Conservation (phyloP, 192 early-diverging fungal species). For the Spinellus fusiger region DNA sequence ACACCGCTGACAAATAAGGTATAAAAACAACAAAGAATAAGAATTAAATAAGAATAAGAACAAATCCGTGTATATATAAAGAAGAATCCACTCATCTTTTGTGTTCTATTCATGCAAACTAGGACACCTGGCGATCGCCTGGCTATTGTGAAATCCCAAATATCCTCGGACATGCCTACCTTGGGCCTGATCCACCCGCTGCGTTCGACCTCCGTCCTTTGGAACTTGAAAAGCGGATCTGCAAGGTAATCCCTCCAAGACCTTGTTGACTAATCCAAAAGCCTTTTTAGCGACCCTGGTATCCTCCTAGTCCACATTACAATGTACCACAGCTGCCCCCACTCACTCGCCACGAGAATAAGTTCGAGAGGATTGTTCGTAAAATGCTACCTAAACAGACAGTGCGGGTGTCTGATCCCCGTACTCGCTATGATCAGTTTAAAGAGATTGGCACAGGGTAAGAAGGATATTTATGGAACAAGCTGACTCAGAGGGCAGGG, state of each 20-base stretch:
- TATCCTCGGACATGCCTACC: slow-evolving; percentile 22
- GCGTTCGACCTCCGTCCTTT: slow-evolving; percentile 21
- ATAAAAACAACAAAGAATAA: background rate
- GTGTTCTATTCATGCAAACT: no score
- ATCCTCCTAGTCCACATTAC: slow-evolving; percentile 9
- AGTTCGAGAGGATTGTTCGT: slow-evolving; percentile 27
- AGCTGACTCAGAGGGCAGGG: slow-evolving; percentile 2
- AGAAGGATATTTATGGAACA: background rate
- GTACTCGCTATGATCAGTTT: slow-evolving; percentile 15
- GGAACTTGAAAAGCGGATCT: slow-evolving; percentile 22
- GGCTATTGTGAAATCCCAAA: slow-evolving; percentile 16
- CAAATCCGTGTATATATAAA: no score
- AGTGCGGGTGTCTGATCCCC: slow-evolving; percentile 14
- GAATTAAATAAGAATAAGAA: background rate
- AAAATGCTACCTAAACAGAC: slow-evolving; percentile 28
- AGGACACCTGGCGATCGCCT: slow-evolving; percentile 13
- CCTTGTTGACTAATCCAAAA: no score
- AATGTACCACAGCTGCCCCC: slow-evolving; percentile 16
- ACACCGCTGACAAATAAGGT: background rate
- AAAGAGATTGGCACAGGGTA: slow-evolving; percentile 35
- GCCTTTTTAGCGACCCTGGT: slow-evolving; percentile 24
- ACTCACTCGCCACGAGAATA: slow-evolving; percentile 11
- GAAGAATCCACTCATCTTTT: no score
- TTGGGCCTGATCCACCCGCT: slow-evolving; percentile 22
- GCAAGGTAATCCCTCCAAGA: slow-evolving; percentile 16